phyloP scores from a whole-genome alignment of 2,329 filamentous ascomycete species.

The Endocalyx cinctus region DNA sequence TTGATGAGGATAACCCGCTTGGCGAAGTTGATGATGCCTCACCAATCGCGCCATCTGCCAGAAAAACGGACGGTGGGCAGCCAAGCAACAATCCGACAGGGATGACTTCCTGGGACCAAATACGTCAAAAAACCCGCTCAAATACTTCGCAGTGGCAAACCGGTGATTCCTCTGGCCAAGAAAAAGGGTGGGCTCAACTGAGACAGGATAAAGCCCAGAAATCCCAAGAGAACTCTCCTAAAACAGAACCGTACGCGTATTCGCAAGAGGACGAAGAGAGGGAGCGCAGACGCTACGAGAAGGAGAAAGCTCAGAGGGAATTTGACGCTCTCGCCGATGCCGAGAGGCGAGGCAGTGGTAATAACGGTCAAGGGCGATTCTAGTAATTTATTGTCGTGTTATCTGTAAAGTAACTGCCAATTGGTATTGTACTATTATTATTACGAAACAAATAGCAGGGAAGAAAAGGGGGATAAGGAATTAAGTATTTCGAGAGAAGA shows the following conservation, averaged over 20 bases:
- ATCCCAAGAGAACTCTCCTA: slow-evolving; percentile 12
- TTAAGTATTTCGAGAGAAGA: too few relatives aligned
- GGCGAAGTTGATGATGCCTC: slow-evolving; percentile 38
- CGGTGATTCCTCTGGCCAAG: slow-evolving; percentile 25
- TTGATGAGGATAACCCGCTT: slow-evolving; percentile 17
- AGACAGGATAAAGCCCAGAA: slow-evolving; percentile 19
- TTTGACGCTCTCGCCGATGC: slow-evolving; percentile 46
- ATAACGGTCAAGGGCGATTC: slow-evolving; percentile 18
- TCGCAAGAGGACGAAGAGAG: slow-evolving; percentile 33
- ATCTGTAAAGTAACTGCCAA: too few relatives aligned
- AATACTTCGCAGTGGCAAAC: slow-evolving; percentile 12
- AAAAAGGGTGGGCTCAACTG: slow-evolving; percentile 20
- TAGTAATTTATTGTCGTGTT: too few relatives aligned
- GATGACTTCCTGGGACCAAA: slow-evolving; percentile 41
- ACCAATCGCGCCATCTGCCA: slow-evolving; percentile 32
- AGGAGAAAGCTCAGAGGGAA: slow-evolving; percentile 44
- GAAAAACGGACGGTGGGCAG: slow-evolving; percentile 15
- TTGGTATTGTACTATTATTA: too few relatives aligned
- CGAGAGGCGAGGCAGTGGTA: too few relatives aligned
- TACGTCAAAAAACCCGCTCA: slow-evolving; percentile 33
- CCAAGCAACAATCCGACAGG: slow-evolving; percentile 14
- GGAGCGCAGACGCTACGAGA: slow-evolving; percentile 31
- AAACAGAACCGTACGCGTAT: slow-evolving; percentile 30
- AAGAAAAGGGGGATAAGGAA: too few relatives aligned
- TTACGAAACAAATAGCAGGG: too few relatives aligned